A percentile compares a stretch with the other conserved stretches of the same genome.
Evolutionary conservation across 2,329 filamentous ascomycete genomes (phyloP).

Genomic region (Parastagonospora nodorum): DNA sequence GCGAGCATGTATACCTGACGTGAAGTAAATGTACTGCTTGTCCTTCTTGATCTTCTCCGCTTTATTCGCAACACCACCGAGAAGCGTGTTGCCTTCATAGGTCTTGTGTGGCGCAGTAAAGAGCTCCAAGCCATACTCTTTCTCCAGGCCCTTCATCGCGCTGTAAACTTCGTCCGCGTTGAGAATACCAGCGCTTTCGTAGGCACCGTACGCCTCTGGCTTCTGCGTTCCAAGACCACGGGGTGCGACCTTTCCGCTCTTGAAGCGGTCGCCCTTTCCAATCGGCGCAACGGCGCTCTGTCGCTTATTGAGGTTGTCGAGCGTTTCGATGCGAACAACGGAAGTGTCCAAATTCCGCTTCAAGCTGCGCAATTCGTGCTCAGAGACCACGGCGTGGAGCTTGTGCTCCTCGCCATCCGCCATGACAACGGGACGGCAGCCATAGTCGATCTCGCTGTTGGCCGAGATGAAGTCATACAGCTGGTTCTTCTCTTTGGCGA

Average conservation of each 20-base stretch:
- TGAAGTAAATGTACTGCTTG: constrained; percentile 58
- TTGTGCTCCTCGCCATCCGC: constrained; percentile 36
- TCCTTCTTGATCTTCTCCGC: constrained; percentile 50
- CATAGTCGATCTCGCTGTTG: constrained; percentile 41
- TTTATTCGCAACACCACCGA: constrained; percentile 50
- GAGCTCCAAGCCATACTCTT: constrained; percentile 49
- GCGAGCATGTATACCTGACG: constrained; percentile 61
- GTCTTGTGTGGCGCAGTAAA: constrained; percentile 54
- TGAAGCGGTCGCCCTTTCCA: constrained; percentile 49
- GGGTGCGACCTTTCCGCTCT: constrained; percentile 50
- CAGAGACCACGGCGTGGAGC: constrained; percentile 36
- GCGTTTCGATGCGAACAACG: constrained; percentile 26
- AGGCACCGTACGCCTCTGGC: constrained; percentile 26
- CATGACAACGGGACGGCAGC: constrained; percentile 38
- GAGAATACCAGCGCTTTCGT: constrained; percentile 49
- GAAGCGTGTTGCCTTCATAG: constrained; percentile 45
- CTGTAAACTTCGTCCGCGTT: constrained; percentile 54
- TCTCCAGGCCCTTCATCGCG: constrained; percentile 51
- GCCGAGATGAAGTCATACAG: constrained; percentile 35
- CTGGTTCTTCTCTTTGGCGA: constrained; percentile 36
- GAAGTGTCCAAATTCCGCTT: constrained; percentile 31
- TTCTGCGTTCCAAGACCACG: constrained; percentile 50
- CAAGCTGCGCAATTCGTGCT: constrained; percentile 25
- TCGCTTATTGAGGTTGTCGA: constrained; percentile 33
- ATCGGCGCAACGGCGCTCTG: constrained; percentile 37